Base-by-base conservation (phyloP, 176 grass and related monocot genomes). In the Saccharum spontaneum region DNA sequence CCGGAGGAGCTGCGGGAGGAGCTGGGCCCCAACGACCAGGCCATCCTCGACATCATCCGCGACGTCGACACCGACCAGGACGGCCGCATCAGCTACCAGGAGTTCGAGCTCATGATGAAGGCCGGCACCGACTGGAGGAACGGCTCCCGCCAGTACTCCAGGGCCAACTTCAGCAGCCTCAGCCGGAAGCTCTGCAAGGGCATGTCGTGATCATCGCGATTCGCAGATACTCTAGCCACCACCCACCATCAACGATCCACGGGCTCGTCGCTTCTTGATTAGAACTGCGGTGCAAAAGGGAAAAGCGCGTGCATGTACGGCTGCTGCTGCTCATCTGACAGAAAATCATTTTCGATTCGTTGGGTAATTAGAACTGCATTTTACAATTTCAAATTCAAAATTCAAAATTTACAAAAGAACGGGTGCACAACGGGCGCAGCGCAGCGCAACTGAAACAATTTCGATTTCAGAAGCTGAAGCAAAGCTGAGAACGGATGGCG, bases 31-130 rank as follows among this genome's bases (percentile, higher is more conserved):
- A 93, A 85, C 40, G 95, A 95, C 45, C 92, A 93, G 83, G 77
- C 87, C 30, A 92, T 95, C 85, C 77, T 84, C 16, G 95, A 98
- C 45, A 95, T 98, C 79, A 86, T 98, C 59, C 87, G 84, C 37
- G 95, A 95, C 37, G 92, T 98, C 17, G 95, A 98, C 87, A 93
- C 84, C 17, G 92, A 95, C 33, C 54, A 87, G 83, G 92, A 98
- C 77, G 92, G 95, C 0, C 89, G 88, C 13, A 98, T 98, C 67
- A 95, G 92, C 87, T 98, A 91, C 65, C 87, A 98, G 76, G 92
- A 95, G 79, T 95, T 95, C 83, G 95, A 93, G 90, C 81, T 91
- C 22, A 98, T 95, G 95, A 98, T 95, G 95, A 98, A 98, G 76
- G 45, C 92, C 14, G 95, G 95, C 57, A 69, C 82, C 11, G 92